Conservation (phyloP, 2,329 filamentous ascomycete species). For the Colletotrichum melonis region DNA sequence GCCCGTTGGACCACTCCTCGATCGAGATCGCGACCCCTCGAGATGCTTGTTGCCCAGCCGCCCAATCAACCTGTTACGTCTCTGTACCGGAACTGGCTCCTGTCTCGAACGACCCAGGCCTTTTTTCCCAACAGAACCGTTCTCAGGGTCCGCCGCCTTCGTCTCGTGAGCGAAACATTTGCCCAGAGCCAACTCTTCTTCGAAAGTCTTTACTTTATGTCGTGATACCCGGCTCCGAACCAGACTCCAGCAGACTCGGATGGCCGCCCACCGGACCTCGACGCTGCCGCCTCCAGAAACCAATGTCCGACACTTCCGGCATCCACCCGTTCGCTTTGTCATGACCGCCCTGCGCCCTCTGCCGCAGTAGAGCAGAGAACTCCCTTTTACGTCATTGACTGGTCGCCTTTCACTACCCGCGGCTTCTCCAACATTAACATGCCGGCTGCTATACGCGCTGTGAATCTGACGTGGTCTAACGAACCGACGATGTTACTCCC, state of each 20-base stretch:
- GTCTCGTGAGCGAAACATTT: constrained; percentile 7
- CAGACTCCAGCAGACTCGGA: constrained; percentile 1
- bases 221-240: neutral
- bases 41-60: neutral
- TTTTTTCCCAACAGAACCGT: neutral
- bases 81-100: constrained; percentile 10
- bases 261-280: constrained; percentile 7
- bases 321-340: constrained; percentile 16
- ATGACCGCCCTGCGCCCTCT: constrained; percentile 2
- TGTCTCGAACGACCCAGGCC: neutral
- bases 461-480: neutral
- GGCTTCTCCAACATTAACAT: neutral
- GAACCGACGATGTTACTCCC: neutral
- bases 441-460: neutral
- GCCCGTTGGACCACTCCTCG: neutral
- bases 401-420: neutral
- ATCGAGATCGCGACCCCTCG: constrained; percentile 29
- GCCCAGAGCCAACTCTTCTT: neutral
- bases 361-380: neutral
- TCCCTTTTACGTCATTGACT: neutral
- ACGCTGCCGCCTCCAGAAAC: constrained; percentile 13
- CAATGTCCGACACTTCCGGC: constrained; percentile 32
- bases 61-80: constrained; percentile 16
- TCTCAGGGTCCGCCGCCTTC: neutral
- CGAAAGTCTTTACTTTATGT: neutral